A percentile compares a stretch with the other conserved stretches of the same genome.
phyloP scores from a whole-genome alignment of 441 rosid genomes.

The Arabidopsis hybrid region DNA sequence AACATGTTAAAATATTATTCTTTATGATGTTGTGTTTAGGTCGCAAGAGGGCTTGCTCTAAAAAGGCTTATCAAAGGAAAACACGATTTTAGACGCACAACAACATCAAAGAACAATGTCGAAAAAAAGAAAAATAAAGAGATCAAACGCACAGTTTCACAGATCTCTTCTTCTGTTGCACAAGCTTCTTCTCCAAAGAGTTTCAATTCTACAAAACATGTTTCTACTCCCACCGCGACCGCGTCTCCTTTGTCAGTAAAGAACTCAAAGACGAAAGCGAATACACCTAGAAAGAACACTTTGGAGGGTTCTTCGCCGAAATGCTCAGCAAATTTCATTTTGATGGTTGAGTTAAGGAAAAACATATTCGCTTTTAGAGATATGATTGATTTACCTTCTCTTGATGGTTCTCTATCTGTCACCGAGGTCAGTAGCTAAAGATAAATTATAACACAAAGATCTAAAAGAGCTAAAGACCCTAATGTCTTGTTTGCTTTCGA shows the following conservation, averaged over 20 bases:
- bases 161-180: conserved; percentile 18
- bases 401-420: conserved; percentile 55
- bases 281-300: conserved; percentile 32
- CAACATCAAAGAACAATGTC: conserved; percentile 32
- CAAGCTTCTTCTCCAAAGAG: conserved; percentile 37
- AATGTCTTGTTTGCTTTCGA: background rate
- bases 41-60: conserved; percentile 40
- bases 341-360: conserved; percentile 74
- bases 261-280: conserved; percentile 29
- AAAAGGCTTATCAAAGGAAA: conserved; percentile 34
- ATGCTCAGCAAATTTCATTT: conserved; percentile 51
- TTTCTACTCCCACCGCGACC: background rate
- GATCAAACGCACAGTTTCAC: conserved; percentile 36
- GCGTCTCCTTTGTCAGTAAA: conserved; percentile 29
- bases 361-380: conserved; percentile 75
- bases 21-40: conserved; percentile 26
- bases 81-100: conserved; percentile 27
- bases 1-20: background rate
- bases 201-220: conserved; percentile 17
- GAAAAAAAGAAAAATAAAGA: conserved; percentile 30
- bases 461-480: too few species aligned
- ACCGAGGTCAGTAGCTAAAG: conserved; percentile 47
- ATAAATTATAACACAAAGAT: background rate
- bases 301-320: conserved; percentile 43
- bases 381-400: conserved; percentile 71